A percentile compares a stretch with the other conserved stretches of the same genome.
These are phyloP conservation scores for Trifolium subterraneum DNA, from an alignment of 306 rosid species.

Conservation along the genomic window DNA sequence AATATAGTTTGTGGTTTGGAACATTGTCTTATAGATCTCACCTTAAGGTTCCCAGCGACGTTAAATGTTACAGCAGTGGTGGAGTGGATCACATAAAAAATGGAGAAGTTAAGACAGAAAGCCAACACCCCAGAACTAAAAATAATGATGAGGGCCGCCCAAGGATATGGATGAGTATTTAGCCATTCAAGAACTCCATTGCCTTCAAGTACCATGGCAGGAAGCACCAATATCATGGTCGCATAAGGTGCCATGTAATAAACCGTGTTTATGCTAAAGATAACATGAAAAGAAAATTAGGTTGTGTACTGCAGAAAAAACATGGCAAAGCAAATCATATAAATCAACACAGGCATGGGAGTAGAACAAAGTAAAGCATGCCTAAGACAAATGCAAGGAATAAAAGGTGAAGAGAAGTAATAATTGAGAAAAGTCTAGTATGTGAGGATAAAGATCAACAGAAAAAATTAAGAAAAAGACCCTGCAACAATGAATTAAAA, in stretches of 20 bases:
- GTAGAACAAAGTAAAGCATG: slow-evolving; percentile 5
- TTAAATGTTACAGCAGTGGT: slow-evolving; percentile 97
- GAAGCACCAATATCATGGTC: slow-evolving; percentile 94
- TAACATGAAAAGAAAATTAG: slow-evolving; percentile 42
- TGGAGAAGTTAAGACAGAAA: slow-evolving; percentile 96
- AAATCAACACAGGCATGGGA: neutral
- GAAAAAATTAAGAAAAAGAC: neutral
- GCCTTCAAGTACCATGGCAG: slow-evolving; percentile 92
- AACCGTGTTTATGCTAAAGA: slow-evolving; percentile 89
- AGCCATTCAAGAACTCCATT: slow-evolving; percentile 89
- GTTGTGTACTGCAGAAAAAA: slow-evolving; percentile 22
- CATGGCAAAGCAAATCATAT: slow-evolving; percentile 28
- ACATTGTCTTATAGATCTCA: slow-evolving; percentile 45
- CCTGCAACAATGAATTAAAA: slow-evolving; percentile 27
- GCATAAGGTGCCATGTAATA: slow-evolving; percentile 99
- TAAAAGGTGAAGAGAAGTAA: neutral
- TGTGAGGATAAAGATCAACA: neutral
- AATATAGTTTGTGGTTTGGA: slow-evolving; percentile 9
- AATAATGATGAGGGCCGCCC: slow-evolving; percentile 76
- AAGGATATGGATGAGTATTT: slow-evolving; percentile 67
- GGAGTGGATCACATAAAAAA: slow-evolving; percentile 95
- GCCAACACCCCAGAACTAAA: slow-evolving; percentile 94
- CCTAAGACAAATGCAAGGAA: slow-evolving; percentile 15
- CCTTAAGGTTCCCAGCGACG: slow-evolving; percentile 99
- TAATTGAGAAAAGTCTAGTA: neutral